phyloP scores from a whole-genome alignment of 2,329 filamentous ascomycete genomes.

The Colletotrichum sp. region DNA sequence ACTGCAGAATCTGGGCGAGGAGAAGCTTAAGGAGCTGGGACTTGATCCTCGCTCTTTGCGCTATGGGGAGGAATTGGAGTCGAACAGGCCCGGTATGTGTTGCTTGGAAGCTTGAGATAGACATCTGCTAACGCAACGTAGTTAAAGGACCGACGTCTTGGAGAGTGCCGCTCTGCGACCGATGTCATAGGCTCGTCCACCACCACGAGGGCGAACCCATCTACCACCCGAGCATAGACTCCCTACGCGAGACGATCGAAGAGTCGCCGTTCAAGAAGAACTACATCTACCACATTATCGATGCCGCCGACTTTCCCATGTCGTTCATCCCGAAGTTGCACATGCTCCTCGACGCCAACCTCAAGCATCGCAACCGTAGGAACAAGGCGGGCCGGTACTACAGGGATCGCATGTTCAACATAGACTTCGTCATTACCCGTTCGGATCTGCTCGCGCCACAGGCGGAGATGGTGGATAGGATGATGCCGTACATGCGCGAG shows the following conservation, averaged over 20 bases:
- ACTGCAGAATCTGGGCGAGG: slow-evolving; percentile 45
- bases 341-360: slow-evolving; percentile 71
- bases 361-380: slow-evolving; percentile 82
- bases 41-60: slow-evolving; percentile 47
- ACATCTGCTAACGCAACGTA: background rate
- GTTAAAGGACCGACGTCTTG: background rate
- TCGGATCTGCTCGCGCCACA: slow-evolving; percentile 84
- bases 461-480: slow-evolving; percentile 80
- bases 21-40: slow-evolving; percentile 49
- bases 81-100: slow-evolving; percentile 1
- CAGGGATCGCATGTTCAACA: slow-evolving; percentile 71
- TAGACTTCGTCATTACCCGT: slow-evolving; percentile 91
- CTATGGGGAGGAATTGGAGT: slow-evolving; percentile 29
- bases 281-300: slow-evolving; percentile 93
- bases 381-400: slow-evolving; percentile 71
- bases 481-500: slow-evolving; percentile 85
- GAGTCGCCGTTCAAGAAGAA: slow-evolving; percentile 92
- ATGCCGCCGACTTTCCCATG: slow-evolving; percentile 96
- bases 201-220: slow-evolving; percentile 76
- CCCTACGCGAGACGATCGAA: slow-evolving; percentile 81
- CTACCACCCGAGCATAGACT: slow-evolving; percentile 79
- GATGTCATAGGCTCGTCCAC: slow-evolving; percentile 84
- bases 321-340: slow-evolving; percentile 83
- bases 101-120: background rate
- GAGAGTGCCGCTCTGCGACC: slow-evolving; percentile 73